Conservation (phyloP, 768 basidiomycete species). For the Vararia minispora region DNA sequence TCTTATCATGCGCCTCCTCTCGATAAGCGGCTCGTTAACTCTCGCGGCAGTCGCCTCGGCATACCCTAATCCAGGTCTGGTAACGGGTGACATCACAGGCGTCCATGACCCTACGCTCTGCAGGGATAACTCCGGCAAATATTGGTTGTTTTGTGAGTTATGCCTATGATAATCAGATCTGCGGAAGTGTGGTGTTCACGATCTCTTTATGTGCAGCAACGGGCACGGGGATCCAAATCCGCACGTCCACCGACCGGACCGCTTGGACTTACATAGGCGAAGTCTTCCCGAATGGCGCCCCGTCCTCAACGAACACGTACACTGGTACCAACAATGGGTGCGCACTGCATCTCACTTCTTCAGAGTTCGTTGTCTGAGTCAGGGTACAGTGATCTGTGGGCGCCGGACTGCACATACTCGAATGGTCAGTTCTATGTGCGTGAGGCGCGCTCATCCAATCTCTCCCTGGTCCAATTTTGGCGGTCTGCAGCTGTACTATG, state of each 20-base stretch:
- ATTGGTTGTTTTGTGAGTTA: slow-evolving; percentile 38
- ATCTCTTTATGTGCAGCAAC: slow-evolving; percentile 21
- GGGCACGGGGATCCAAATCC: slow-evolving; percentile 36
- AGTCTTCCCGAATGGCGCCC: slow-evolving; percentile 39
- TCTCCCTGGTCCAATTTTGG: not conserved
- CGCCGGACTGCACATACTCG: slow-evolving; percentile 23
- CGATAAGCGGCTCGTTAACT: too few species aligned
- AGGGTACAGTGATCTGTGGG: slow-evolving; percentile 19
- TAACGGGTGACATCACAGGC: too few species aligned
- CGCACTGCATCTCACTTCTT: not conserved
- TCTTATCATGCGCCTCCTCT: too few species aligned
- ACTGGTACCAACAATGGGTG: slow-evolving; percentile 35
- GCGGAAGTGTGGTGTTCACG: not conserved
- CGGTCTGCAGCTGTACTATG: slow-evolving; percentile 35
- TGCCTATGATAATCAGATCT: not conserved
- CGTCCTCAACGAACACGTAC: slow-evolving; percentile 38
- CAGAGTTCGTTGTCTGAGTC: not conserved
- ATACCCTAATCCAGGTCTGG: too few species aligned
- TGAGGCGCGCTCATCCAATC: not conserved
- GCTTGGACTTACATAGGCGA: slow-evolving; percentile 33
- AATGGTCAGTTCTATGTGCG: slow-evolving; percentile 17
- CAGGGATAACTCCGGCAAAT: slow-evolving; percentile 34
- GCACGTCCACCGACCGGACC: slow-evolving; percentile 36
- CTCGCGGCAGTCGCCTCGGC: too few species aligned
- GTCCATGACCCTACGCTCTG: too few species aligned